Conservation (phyloP, 176 grass and related monocot species). For the Eleusine indica region DNA sequence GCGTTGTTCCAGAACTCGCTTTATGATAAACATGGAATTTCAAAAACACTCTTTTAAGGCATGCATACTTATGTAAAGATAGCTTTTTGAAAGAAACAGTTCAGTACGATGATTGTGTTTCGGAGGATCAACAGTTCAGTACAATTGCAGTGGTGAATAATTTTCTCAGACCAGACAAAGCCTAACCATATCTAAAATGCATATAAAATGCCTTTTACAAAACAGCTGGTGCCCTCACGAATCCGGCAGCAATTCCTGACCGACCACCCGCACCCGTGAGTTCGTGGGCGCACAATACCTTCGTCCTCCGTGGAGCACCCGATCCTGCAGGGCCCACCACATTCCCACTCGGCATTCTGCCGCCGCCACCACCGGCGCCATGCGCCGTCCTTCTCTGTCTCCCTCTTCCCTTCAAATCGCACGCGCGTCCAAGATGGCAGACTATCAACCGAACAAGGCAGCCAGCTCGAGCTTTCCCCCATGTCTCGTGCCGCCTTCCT, state of each 20-base stretch:
- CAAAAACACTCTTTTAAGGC: background rate
- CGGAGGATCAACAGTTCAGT: background rate
- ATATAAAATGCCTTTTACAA: background rate
- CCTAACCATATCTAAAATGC: background rate
- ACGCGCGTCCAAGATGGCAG: background rate
- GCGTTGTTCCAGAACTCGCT: background rate
- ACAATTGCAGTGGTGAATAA: background rate
- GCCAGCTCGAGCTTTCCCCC: background rate
- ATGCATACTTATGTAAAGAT: background rate
- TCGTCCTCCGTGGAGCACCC: background rate
- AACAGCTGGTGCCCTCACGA: background rate
- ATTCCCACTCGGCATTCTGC: background rate
- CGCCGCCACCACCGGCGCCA: background rate
- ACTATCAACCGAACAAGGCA: background rate
- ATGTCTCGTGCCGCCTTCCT: background rate
- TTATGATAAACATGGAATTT: background rate
- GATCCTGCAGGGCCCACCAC: background rate
- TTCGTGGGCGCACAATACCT: background rate
- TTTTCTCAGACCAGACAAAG: background rate
- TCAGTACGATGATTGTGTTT: background rate
- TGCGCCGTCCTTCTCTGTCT: background rate
- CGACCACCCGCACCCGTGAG: background rate
- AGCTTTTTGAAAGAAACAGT: background rate
- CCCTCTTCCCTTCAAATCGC: background rate
- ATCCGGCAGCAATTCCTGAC: background rate